Base-by-base conservation (phyloP, 2,329 filamentous ascomycete genomes). In the Aspergillus phoenicis region DNA sequence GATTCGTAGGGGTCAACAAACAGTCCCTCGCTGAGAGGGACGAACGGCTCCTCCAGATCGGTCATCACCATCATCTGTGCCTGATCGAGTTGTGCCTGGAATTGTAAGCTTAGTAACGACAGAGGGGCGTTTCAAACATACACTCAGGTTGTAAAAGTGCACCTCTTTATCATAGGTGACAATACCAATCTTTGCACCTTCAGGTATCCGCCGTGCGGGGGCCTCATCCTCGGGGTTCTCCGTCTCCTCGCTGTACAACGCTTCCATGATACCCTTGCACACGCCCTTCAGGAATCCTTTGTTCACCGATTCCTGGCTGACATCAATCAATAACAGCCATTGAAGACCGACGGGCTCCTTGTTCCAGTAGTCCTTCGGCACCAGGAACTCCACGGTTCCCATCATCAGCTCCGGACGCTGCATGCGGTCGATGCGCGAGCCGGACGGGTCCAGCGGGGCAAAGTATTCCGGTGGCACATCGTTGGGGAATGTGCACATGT, bases 31-130 rank as follows among this genome's bases (percentile, higher is more conserved):
- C 91, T 92, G 17, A 99, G 82, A 2, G 95, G 93, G 15, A 98
- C 88, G 74, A 99, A 99, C 0, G 95, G 95, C 67, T 99, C 95
- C 70, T 98, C 93, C 52, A 99, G 85, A 73, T 99, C 95, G 3
- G 95, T 91, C 91, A 99, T 97, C 54, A 99, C 93, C 82, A 99
- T 87, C 92, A 99, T 97, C 73, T 99, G 95, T 8, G 95, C 92
- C 78, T 93, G 88, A 58, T 95, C 89, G 45, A 97, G 82, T 43
- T 84, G 84, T 39, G 92, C 78, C 88, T 91, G 41, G 28, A 39
- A 39, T 8, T 41, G 59, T 78, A 48, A 76, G 72, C 51, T 61
- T 38, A 15, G 60, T 15, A 66, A 68, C 57, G 63, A 43, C 28
- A 41, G 22, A n/a, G n/a, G 55, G 36, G 11, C n/a, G 57, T 8